These are phyloP conservation scores for Cryptosporidium tyzzeri DNA, from an alignment of 169 alveolate species.

Conservation along the genomic window DNA sequence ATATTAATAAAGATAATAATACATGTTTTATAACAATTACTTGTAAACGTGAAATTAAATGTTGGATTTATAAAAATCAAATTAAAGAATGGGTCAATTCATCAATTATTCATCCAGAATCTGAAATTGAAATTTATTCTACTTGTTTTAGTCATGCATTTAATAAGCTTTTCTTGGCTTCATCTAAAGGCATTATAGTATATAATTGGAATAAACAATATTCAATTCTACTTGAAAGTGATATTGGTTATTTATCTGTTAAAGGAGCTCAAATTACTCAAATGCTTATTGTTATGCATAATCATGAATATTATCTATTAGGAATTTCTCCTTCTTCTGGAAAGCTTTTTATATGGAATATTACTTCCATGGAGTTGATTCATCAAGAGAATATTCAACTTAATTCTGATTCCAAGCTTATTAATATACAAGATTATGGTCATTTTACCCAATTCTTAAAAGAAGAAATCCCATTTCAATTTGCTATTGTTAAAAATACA, in stretches of 20 bases:
- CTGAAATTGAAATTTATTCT: constrained; percentile 12
- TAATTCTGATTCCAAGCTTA: neutral
- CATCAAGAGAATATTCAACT: neutral
- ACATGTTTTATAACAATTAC: constrained; percentile 20
- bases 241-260: neutral
- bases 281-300: neutral
- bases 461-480: neutral
- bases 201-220: constrained; percentile 21
- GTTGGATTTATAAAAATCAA: constrained; percentile 43
- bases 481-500: neutral
- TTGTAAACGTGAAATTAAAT: constrained; percentile 21
- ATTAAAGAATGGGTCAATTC: constrained; percentile 50
- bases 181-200: constrained; percentile 27
- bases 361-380: constrained; percentile 10
- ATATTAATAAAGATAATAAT: neutral
- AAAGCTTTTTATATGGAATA: constrained; percentile 24
- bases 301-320: constrained; percentile 4
- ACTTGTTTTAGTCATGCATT: constrained; percentile 19
- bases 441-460: neutral
- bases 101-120: constrained; percentile 10
- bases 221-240: neutral
- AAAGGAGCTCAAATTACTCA: neutral
- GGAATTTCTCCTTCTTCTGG: constrained; percentile 10
- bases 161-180: constrained; percentile 10
- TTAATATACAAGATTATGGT: neutral